Conservation (phyloP, 1,284 basidiomycete genomes). For the Ceratobasidium sp. region DNA sequence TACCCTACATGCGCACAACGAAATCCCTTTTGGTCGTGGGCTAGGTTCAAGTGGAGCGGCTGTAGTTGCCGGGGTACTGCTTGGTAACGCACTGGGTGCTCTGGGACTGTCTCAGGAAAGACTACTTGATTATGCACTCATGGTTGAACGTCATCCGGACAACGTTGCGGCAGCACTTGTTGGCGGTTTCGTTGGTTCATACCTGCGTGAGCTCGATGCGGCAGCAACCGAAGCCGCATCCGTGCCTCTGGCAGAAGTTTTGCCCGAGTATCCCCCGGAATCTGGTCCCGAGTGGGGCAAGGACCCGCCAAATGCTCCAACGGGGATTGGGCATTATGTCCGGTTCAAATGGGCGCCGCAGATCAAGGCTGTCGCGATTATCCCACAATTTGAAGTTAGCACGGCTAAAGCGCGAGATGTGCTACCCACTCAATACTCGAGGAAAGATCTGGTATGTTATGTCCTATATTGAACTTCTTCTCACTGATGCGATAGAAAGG, state of each 20-base stretch:
- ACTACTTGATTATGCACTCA: conserved; percentile 94
- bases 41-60: conserved; percentile 97
- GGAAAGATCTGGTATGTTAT: conserved; percentile 84
- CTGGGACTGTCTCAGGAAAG: conserved; percentile 75
- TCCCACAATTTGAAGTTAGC: conserved; percentile 95
- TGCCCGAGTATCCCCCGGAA: conserved; percentile 95
- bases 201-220: conserved; percentile 89
- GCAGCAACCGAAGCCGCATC: conserved; percentile 77
- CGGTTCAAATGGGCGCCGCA: conserved; percentile 86
- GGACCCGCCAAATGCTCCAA: conserved; percentile 86
- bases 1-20: conserved; percentile 82
- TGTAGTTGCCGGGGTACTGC: conserved; percentile 93
- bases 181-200: conserved; percentile 98
- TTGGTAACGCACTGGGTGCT: conserved; percentile 84
- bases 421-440: conserved; percentile 81
- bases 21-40: conserved; percentile 97
- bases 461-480: background rate
- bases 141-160: conserved; percentile 99
- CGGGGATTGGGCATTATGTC: conserved; percentile 94
- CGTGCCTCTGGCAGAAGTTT: conserved; percentile 94
- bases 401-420: conserved; percentile 94
- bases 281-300: conserved; percentile 91
- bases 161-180: conserved; percentile 98
- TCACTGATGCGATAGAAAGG: conserved; percentile 57
- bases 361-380: conserved; percentile 94